A percentile compares a stretch with the other conserved stretches of the same genome.
phyloP scores from a whole-genome alignment of 2,329 filamentous ascomycete species.

The Ophiostoma piceae region DNA sequence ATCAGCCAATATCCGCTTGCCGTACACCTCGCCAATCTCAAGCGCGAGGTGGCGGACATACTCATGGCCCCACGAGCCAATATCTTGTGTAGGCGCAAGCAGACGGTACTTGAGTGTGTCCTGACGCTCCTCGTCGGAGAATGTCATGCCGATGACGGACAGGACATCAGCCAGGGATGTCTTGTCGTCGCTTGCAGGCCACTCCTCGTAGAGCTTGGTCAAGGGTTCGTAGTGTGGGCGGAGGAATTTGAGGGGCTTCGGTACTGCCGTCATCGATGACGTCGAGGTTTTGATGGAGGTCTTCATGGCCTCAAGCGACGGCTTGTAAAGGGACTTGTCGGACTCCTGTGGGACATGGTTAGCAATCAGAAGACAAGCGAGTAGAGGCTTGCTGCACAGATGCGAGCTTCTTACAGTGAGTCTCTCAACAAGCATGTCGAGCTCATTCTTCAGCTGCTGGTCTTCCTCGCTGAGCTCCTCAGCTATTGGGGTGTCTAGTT shows the following conservation, averaged over 20 bases:
- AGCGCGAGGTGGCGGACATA: constrained; percentile 93
- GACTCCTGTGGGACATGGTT: constrained; percentile 58
- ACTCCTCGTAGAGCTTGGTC: constrained; percentile 81
- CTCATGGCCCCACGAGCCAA: constrained; percentile 97
- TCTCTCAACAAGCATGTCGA: constrained; percentile 96
- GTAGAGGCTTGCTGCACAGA: neutral
- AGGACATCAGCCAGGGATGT: constrained; percentile 88
- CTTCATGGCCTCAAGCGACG: constrained; percentile 93
- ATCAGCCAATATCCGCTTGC: constrained; percentile 78
- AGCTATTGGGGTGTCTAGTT: constrained; percentile 33
- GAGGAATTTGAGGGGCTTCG: constrained; percentile 96
- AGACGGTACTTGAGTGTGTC: constrained; percentile 96
- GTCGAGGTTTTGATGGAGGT: constrained; percentile 98
- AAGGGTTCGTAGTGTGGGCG: constrained; percentile 92
- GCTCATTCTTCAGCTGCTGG: constrained; percentile 94
- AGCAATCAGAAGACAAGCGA: neutral
- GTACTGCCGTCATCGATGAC: constrained; percentile 98
- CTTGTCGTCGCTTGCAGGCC: constrained; percentile 80
- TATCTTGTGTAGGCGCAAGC: constrained; percentile 82
- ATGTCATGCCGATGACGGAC: constrained; percentile 98
- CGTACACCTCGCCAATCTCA: constrained; percentile 93
- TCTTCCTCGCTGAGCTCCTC: constrained; percentile 98
- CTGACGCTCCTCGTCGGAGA: constrained; percentile 90
- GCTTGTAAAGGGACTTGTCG: constrained; percentile 81
- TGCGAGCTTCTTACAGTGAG: constrained; percentile 60